Base-by-base conservation (phyloP, 441 rosid genomes). In the Croton laevigatus region DNA sequence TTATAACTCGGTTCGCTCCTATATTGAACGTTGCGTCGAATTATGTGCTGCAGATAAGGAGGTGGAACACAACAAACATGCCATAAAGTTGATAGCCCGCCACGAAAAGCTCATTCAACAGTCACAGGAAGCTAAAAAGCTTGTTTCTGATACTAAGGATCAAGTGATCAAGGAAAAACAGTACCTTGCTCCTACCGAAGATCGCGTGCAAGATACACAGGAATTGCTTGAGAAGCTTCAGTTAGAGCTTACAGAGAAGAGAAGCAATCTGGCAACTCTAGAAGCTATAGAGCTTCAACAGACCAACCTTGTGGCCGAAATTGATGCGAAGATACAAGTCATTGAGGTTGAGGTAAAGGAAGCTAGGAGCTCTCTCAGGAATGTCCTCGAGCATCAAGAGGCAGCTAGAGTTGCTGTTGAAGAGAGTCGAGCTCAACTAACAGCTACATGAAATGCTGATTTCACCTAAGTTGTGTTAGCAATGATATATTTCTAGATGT, bases 361-460 rank as follows among this genome's bases (percentile, higher is more conserved):
- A 59, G 55, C 65, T 3, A 11, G 7, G 27, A 6, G 22, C 40
- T 44, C 23, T 16, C 7, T 68, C 62, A 22, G 53, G 40, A 51
- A 54, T 44, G 17, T 55, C 8, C 68, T 65, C 23, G 27, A 8
- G 14, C 38, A 4, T 8, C 27, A 4, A 49, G 58, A 65, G 17
- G 58, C 45, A 14, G n/a, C 59, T 5, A 32, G 49, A 32, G 22
- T n/a, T 34, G 42, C 59, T 48, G 2, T 57, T 20, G 38, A 57
- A 27, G 71, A 46, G 52, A 68, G 12, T 55, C 34, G 27, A 59
- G 38, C 54, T 59, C 72, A 58, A 34, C 57, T 69, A 3, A 17
- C 44, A 58, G 11, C 5, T 12, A 12, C 22, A 16, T 54, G 36
- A 53, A 27, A 53, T 42, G 9, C 53, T 52, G 60, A 51, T 51